These are phyloP conservation scores for Williopsis jadinii DNA, from an alignment of 1,139 yeast species.

Conservation along the genomic window DNA sequence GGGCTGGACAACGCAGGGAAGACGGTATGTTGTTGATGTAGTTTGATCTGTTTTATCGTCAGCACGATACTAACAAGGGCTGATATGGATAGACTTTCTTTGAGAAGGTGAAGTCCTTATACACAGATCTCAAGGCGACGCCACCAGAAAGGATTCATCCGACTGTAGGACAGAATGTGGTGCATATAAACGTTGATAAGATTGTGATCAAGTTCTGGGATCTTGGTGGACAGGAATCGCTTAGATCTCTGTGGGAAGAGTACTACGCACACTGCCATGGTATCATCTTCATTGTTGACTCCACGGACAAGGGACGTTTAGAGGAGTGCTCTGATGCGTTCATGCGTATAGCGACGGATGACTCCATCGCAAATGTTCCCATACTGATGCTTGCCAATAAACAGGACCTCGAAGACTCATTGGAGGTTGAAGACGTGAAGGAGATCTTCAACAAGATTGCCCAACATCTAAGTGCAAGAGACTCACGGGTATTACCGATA, in stretches of 20 bases:
- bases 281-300: slow-evolving; percentile 85
- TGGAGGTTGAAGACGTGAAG: slow-evolving; percentile 74
- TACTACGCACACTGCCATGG: slow-evolving; percentile 87
- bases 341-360: slow-evolving; percentile 40
- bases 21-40: slow-evolving; percentile 33
- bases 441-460: slow-evolving; percentile 76
- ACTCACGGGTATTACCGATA: slow-evolving; percentile 82
- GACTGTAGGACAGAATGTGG: slow-evolving; percentile 70
- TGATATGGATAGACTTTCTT: slow-evolving; percentile 42
- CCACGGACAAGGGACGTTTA: slow-evolving; percentile 75
- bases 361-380: slow-evolving; percentile 65
- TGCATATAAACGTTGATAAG: slow-evolving; percentile 45
- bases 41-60: background rate
- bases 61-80: too few species aligned
- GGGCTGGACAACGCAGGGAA: slow-evolving; percentile 97
- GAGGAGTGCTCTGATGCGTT: slow-evolving; percentile 74
- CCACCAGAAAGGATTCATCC: slow-evolving; percentile 51
- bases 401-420: slow-evolving; percentile 80
- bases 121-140: slow-evolving; percentile 33
- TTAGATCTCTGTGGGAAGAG: slow-evolving; percentile 80
- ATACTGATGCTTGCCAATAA: slow-evolving; percentile 92
- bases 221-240: slow-evolving; percentile 84
- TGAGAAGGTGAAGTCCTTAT: slow-evolving; percentile 51
- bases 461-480: slow-evolving; percentile 81
- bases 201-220: slow-evolving; percentile 84